Conservation (phyloP, 805 yeast genomes). For the Saturnispora ahearnii region DNA sequence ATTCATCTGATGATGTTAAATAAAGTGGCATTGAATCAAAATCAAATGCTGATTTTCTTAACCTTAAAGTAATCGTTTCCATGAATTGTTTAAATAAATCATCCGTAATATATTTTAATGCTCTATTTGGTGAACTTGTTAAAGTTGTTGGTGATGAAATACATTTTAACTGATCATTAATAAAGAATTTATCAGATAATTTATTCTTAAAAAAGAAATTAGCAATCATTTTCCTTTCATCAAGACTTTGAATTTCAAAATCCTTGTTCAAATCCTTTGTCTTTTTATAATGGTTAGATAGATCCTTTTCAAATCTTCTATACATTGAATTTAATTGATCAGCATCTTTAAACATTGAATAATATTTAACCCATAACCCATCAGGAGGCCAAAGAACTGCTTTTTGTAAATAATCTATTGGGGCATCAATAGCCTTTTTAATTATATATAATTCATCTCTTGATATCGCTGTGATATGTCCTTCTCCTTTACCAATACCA, state of each 20-base stretch:
- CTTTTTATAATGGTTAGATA: slow-evolving; percentile 16
- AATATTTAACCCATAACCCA: slow-evolving; percentile 55
- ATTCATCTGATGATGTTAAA: slow-evolving; percentile 18
- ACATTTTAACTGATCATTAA: slow-evolving; percentile 27
- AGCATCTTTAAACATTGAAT: slow-evolving; percentile 49
- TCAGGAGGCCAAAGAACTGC: slow-evolving; percentile 82
- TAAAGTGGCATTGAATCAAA: slow-evolving; percentile 28
- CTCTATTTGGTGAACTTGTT: slow-evolving; percentile 17
- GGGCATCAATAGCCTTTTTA: slow-evolving; percentile 38
- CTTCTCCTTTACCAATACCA: slow-evolving; percentile 30
- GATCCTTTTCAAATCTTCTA: slow-evolving; percentile 37
- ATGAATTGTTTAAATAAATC: slow-evolving; percentile 40
- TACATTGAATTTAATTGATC: slow-evolving; percentile 40
- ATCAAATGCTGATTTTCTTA: slow-evolving; percentile 49
- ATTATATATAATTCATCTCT: slow-evolving; percentile 37
- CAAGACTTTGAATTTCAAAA: slow-evolving; percentile 23
- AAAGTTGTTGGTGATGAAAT: slow-evolving; percentile 30
- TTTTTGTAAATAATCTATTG: slow-evolving; percentile 41
- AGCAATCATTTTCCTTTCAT: slow-evolving; percentile 20
- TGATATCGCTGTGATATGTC: slow-evolving; percentile 48
- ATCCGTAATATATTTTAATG: slow-evolving; percentile 22
- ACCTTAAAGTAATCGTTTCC: slow-evolving; percentile 45
- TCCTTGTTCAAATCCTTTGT: slow-evolving; percentile 13
- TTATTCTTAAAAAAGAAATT: slow-evolving; percentile 21
- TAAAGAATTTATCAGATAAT: slow-evolving; percentile 20